A percentile compares a stretch with the other conserved stretches of the same genome.
These are phyloP conservation scores for Fusarium odoratissimum DNA, from an alignment of 2,329 filamentous ascomycete species.

Conservation along the genomic window DNA sequence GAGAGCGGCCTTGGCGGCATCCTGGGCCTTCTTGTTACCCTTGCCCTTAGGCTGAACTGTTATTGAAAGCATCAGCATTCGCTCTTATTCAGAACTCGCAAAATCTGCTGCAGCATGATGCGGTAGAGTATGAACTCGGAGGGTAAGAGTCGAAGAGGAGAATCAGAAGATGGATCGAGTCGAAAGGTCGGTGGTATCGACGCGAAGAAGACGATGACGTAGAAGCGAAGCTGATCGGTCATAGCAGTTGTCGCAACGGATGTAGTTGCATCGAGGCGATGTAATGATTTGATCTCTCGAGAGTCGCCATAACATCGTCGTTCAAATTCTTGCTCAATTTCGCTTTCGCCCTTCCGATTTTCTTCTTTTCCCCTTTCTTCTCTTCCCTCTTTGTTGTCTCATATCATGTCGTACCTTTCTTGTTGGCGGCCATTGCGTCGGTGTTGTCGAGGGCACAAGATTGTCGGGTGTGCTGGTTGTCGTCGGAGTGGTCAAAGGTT, in stretches of 20 bases:
- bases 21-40: slow-evolving; percentile 86
- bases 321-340: slow-evolving; percentile 23
- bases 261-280: slow-evolving; percentile 10
- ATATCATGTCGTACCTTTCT: slow-evolving; percentile 61
- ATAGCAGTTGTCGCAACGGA: background rate
- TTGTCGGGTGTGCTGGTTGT: slow-evolving; percentile 45
- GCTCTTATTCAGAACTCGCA: slow-evolving; percentile 78
- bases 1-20: slow-evolving; percentile 92
- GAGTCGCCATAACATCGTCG: slow-evolving; percentile 11
- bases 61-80: slow-evolving; percentile 76
- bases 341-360: slow-evolving; percentile 6
- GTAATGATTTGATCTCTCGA: slow-evolving; percentile 7
- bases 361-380: slow-evolving; percentile 7
- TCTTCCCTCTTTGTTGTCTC: slow-evolving; percentile 19
- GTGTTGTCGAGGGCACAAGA: slow-evolving; percentile 43
- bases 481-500: slow-evolving; percentile 36
- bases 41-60: slow-evolving; percentile 73
- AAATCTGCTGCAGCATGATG: slow-evolving; percentile 80
- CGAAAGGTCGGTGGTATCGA: slow-evolving; percentile 21
- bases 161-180: slow-evolving; percentile 11
- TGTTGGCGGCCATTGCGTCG: slow-evolving; percentile 52
- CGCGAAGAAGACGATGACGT: background rate
- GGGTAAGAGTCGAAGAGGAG: slow-evolving; percentile 7
- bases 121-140: slow-evolving; percentile 46
- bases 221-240: background rate